These are phyloP conservation scores for Triglochin maritima DNA, from an alignment of 106 monocot species.

Conservation along the genomic window DNA sequence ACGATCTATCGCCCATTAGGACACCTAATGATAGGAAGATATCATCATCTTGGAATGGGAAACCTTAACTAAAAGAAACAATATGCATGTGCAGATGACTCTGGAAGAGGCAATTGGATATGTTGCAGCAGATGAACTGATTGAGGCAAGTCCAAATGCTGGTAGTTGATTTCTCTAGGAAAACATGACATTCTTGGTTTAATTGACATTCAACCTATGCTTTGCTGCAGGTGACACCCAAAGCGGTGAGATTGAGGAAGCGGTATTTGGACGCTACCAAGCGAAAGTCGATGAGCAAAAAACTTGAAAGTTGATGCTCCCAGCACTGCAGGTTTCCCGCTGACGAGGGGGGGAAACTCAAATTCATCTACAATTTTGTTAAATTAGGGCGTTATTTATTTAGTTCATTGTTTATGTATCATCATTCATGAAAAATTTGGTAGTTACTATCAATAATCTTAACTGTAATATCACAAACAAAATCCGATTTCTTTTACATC, in stretches of 20 bases:
- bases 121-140: constrained; percentile 90
- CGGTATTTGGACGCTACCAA: constrained; percentile 72
- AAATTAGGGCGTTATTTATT: too few species aligned
- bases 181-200: background rate
- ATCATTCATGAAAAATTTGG: too few species aligned
- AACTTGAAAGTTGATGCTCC: constrained; percentile 43
- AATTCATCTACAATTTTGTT: too few species aligned
- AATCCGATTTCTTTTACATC: too few species aligned
- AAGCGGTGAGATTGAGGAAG: constrained; percentile 70
- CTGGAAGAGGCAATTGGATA: constrained; percentile 95
- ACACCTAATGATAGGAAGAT: background rate
- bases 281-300: constrained; percentile 80
- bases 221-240: constrained; percentile 70
- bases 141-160: constrained; percentile 46
- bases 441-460: too few species aligned
- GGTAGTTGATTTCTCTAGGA: background rate
- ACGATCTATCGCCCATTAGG: background rate
- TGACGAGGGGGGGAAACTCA: too few species aligned
- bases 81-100: constrained; percentile 56
- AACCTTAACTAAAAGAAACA: background rate
- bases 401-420: too few species aligned
- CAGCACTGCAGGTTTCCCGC: too few species aligned
- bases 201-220: background rate
- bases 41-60: too few species aligned
- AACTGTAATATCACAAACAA: too few species aligned